Evolutionary conservation across 2,329 filamentous ascomycete genomes (phyloP).

Genomic region (Ophiostoma tasmaniense): DNA sequence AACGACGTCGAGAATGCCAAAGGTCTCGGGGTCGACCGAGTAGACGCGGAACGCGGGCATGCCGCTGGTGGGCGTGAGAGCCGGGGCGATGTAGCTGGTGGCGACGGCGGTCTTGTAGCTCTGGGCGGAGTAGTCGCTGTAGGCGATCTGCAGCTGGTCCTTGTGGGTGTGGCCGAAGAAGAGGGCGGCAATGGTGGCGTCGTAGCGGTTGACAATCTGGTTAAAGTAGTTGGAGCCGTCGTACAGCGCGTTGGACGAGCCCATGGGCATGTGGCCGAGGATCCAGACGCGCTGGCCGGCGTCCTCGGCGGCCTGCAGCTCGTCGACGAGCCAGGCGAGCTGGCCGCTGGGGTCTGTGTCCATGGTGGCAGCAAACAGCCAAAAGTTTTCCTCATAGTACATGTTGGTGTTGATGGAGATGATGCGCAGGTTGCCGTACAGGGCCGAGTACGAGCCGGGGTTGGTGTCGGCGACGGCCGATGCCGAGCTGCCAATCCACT

Average conservation of each 20-base stretch:
- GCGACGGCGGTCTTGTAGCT: not conserved
- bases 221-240: not conserved
- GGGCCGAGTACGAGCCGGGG: not conserved
- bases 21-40: not conserved
- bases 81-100: not conserved
- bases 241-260: not conserved
- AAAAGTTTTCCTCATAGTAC: not conserved
- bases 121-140: not conserved
- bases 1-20: not conserved
- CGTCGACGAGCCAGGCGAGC: not conserved
- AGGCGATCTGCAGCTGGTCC: not conserved
- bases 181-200: not conserved
- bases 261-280: not conserved
- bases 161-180: not conserved
- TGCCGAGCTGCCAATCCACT: not conserved
- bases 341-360: not conserved
- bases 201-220: not conserved
- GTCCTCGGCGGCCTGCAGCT: not conserved
- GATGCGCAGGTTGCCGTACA: not conserved
- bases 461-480: not conserved
- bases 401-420: conserved; percentile 1
- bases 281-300: not conserved
- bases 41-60: not conserved
- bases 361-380: not conserved
- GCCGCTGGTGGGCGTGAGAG: not conserved